Base-by-base conservation (phyloP, 306 rosid genomes). In the Prunus armeniaca region DNA sequence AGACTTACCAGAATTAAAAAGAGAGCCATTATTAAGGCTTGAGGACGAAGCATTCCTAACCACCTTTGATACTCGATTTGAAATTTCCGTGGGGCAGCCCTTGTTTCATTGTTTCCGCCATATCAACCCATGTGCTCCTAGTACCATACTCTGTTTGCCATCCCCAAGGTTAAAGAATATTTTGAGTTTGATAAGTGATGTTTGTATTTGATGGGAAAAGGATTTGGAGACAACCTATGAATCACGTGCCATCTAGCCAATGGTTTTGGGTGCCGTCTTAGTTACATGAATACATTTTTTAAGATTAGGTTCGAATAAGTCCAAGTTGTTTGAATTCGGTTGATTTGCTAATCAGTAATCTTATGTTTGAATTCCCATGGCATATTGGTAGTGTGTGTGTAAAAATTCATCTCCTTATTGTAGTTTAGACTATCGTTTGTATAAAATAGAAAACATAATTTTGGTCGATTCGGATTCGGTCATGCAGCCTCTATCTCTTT, bases 341-440 rank as follows among this genome's bases (percentile, higher is more conserved):
- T 9, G 14, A 12, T 2, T 47, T 47, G 12, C 3, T 47, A 2
- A 0, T 0, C 0, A 34, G 2, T 34, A 8, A 0, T 34, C 2
- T 34, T 1, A 34, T 34, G 41, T 34, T 34, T 0, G 8, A 34
- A 34, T 34, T 1, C 2, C 0, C 8, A 34, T 34, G 2, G 0
- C 1, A 32, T 32, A 5, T 34, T 34, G 8, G 2, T 34, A 5
- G 41, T 5, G 41, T 34, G 41, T 34, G 8, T 34, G 2, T 34
- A 34, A 34, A 34, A 5, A 34, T 1, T 34, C 41, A 34, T 34
- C 1, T 34, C 1, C 8, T 0, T 1, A 34, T 34, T 34, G 0
- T 34, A 34, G 0, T 34, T 34, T 34, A 5, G 7, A 34, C 38
- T 34, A 32, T 4, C 0, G 6, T 0, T 28, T 30, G 5, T 30